Evolutionary conservation across 2,329 filamentous ascomycete species (phyloP).

Genomic region (Didymosphaeria variabile): DNA sequence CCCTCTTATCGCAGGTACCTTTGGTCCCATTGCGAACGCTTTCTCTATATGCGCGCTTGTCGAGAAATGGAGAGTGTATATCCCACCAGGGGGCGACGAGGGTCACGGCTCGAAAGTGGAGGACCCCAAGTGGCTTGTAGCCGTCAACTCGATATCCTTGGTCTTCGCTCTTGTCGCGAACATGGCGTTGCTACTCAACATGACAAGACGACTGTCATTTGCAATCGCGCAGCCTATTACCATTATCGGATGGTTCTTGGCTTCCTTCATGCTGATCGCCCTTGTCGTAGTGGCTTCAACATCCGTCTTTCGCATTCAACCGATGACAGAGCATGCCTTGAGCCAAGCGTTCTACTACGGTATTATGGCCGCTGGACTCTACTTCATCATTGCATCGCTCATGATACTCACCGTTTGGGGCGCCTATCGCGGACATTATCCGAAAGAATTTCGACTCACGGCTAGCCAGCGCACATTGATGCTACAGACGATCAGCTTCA

Average conservation of each 20-base stretch:
- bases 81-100: slow-evolving; percentile 57
- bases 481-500: slow-evolving; percentile 61
- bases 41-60: slow-evolving; percentile 66
- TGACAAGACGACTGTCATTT: slow-evolving; percentile 65
- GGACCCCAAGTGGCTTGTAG: slow-evolving; percentile 65
- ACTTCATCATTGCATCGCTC: slow-evolving; percentile 64
- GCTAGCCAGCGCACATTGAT: slow-evolving; percentile 65
- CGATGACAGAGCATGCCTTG: slow-evolving; percentile 56
- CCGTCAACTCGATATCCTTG: slow-evolving; percentile 65
- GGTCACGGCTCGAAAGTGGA: slow-evolving; percentile 56
- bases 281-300: slow-evolving; percentile 60
- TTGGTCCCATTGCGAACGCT: slow-evolving; percentile 64
- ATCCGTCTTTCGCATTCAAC: slow-evolving; percentile 54
- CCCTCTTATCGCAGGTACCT: slow-evolving; percentile 65
- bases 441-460: slow-evolving; percentile 65
- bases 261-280: slow-evolving; percentile 63
- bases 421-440: slow-evolving; percentile 62
- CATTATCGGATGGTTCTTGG: slow-evolving; percentile 66
- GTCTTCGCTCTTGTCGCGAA: slow-evolving; percentile 64
- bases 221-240: slow-evolving; percentile 67
- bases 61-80: slow-evolving; percentile 64
- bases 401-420: slow-evolving; percentile 66
- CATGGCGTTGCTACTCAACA: slow-evolving; percentile 64
- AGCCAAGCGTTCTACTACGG: slow-evolving; percentile 69
- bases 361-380: slow-evolving; percentile 65